Conservation (phyloP, 352 stramenopile genomes). For the Phytopythium ostracodes region DNA sequence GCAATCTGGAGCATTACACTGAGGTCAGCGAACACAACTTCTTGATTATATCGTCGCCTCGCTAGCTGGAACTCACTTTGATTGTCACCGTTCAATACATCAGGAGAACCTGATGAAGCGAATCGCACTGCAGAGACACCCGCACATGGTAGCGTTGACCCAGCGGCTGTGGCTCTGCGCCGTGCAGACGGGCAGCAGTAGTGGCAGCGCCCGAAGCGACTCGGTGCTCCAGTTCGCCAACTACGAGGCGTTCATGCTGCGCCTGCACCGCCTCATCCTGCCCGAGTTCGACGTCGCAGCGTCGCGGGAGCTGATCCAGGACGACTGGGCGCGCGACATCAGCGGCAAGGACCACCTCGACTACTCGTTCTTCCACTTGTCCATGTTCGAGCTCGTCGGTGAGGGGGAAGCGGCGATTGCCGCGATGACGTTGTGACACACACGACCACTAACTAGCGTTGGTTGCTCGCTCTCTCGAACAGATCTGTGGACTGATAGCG, state of each 20-base stretch:
- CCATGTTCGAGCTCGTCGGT: conserved; percentile 83
- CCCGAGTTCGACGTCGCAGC: conserved; percentile 63
- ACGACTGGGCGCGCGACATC: conserved; percentile 68
- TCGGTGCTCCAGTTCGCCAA: conserved; percentile 32
- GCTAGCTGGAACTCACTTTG: background rate
- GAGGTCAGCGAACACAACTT: conserved; percentile 26
- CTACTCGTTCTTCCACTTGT: conserved; percentile 75
- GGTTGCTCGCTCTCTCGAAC: background rate
- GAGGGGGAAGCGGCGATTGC: conserved; percentile 7
- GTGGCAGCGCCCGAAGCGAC: background rate
- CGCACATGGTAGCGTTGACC: conserved; percentile 65
- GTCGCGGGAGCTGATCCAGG: conserved; percentile 57
- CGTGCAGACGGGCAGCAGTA: conserved; percentile 14
- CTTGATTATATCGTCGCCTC: background rate
- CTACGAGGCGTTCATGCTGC: conserved; percentile 72
- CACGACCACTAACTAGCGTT: background rate
- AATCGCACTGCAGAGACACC: conserved; percentile 45
- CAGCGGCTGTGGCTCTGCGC: conserved; percentile 66
- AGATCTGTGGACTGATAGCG: conserved; percentile 69
- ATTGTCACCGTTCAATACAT: background rate
- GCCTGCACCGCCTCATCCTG: conserved; percentile 70
- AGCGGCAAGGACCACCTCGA: conserved; percentile 44
- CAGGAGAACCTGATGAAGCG: conserved; percentile 72
- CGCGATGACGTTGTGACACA: background rate
- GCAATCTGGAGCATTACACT: conserved; percentile 72